Base-by-base conservation (phyloP, 1,284 basidiomycete genomes). In the Gymnopus androsaceus region DNA sequence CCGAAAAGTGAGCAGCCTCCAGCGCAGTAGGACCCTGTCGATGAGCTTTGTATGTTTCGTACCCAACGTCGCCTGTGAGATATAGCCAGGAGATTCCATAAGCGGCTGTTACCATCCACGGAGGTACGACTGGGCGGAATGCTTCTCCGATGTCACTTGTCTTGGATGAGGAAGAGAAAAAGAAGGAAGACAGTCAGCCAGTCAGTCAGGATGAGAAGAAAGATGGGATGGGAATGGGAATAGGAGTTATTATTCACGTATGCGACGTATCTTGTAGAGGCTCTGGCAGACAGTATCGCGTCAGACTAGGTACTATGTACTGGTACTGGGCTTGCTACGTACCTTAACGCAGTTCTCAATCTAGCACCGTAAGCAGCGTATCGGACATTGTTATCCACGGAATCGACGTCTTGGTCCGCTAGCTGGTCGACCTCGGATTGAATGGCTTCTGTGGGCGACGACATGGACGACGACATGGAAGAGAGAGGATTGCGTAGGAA, bases 101-200 rank as follows among this genome's bases (percentile, higher is more conserved):
- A 3, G 92, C 91, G 30, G 87, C 87, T 2, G 81, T 83, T n/a
- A 94, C 93, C 12, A 92, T 64, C 63, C 75, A 81, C 0, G 93
- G 91, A 15, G 83, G 83, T 3, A 95, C 90, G 36, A 96, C 83
- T 1, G 94, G 94, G 28, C 94, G 81, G 73, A 97, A 95, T 0
- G 94, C 92, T 73, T 97, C 95, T 56, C 95, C 95, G 31, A 97
- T 76, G 67, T 97, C 94, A 72, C 89, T 92, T 21, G 92, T 92
- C 82, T 88, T 48, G 38, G 23, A 49, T 27, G 30, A 73, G 17
- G 63, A 23, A 28, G 23, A 27, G 6, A 21, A 3, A 48, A 14
- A n/a, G 27, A n/a, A n/a, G n/a, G n/a, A n/a, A n/a, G n/a, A n/a
- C n/a, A n/a, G n/a, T n/a, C n/a, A n/a, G 67, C 64, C 66, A 49